Evolutionary conservation across 108 stramenopile species (phyloP).

Genomic region (Bacterosira constricta): DNA sequence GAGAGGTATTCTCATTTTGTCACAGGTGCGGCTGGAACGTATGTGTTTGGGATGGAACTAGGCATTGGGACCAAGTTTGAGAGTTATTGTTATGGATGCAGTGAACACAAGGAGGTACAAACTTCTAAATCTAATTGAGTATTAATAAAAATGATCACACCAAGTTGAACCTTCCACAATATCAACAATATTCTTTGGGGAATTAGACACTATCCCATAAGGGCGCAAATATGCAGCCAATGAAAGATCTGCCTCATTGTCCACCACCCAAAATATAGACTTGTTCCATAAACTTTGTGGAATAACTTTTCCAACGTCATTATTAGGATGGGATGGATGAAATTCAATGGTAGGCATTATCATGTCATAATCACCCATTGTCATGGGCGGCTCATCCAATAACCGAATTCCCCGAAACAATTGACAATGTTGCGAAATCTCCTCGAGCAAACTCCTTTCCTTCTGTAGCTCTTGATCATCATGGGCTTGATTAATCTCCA

Average conservation of each 20-base stretch:
- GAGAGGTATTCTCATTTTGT: too few relatives aligned
- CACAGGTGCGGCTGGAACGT: too few relatives aligned
- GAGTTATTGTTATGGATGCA: too few relatives aligned
- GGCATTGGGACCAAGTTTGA: too few relatives aligned
- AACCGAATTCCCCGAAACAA: conserved; percentile 17
- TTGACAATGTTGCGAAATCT: conserved; percentile 16
- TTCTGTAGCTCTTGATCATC: conserved; percentile 5
- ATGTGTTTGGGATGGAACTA: too few relatives aligned
- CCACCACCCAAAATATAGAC: conserved; percentile 25
- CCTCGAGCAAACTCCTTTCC: neutral
- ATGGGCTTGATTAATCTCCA: conserved; percentile 1
- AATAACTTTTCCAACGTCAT: neutral
- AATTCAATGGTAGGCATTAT: conserved; percentile 32
- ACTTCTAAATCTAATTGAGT: too few relatives aligned
- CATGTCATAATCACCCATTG: neutral
- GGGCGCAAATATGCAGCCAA: conserved; percentile 15
- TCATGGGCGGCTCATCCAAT: neutral
- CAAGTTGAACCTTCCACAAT: conserved; percentile 1
- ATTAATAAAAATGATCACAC: too few relatives aligned
- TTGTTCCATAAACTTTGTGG: conserved; percentile 4
- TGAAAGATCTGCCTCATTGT: conserved; percentile 9
- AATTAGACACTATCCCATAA: conserved; percentile 20
- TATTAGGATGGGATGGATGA: conserved; percentile 16
- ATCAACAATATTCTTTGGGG: neutral
- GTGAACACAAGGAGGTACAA: too few relatives aligned